Conservation (phyloP, 805 yeast genomes). For the Wickerhamomyces alni region DNA sequence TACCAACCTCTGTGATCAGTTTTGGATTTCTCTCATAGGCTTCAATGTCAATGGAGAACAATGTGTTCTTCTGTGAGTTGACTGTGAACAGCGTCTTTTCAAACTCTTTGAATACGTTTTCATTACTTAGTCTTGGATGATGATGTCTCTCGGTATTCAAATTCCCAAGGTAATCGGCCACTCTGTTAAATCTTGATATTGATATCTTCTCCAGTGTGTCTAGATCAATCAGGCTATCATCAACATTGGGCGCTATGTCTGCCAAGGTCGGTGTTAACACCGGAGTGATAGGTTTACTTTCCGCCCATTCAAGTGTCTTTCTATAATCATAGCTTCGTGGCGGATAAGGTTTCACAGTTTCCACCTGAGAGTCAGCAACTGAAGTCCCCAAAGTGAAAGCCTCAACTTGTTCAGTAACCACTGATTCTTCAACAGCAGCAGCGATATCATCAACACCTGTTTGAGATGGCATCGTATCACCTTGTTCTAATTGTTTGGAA, state of each 20-base stretch:
- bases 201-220: constrained; percentile 2
- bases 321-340: no score
- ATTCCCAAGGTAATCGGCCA: constrained; percentile 4
- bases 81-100: constrained; percentile 3
- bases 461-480: no score
- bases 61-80: constrained; percentile 9
- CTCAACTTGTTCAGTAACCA: no score
- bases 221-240: not conserved
- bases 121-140: constrained; percentile 14
- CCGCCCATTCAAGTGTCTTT: no score
- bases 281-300: not conserved
- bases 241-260: constrained; percentile 1
- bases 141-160: not conserved
- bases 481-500: no score
- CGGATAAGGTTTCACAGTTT: no score
- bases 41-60: constrained; percentile 48
- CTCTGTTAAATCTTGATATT: constrained; percentile 2
- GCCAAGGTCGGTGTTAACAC: not conserved
- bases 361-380: no score
- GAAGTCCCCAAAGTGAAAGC: no score
- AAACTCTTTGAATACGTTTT: constrained; percentile 3
- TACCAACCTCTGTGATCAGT: constrained; percentile 50
- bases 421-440: no score
- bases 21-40: constrained; percentile 43
- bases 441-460: no score